Conservation (phyloP, 2,329 filamentous ascomycete genomes). For the Botrytis sinoallii region DNA sequence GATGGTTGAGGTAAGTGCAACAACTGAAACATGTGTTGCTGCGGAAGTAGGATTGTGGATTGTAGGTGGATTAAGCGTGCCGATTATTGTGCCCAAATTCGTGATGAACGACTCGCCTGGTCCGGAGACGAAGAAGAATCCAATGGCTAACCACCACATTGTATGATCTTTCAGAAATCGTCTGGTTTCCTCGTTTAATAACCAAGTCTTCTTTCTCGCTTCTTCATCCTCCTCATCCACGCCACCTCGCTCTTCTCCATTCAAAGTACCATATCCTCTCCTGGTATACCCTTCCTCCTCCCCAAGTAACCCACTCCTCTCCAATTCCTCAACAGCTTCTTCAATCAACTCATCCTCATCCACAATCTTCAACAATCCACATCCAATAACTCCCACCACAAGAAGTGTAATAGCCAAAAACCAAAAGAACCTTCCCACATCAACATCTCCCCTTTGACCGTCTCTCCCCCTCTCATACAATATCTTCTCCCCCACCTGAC, state of each 20-base stretch:
- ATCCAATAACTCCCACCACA: conserved; percentile 68
- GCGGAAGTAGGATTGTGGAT: conserved; percentile 54
- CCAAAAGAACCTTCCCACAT: conserved; percentile 83
- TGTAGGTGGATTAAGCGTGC: conserved; percentile 68
- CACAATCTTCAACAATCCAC: conserved; percentile 72
- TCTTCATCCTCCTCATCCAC: conserved; percentile 48
- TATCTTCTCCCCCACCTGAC: conserved; percentile 77
- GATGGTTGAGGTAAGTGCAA: conserved; percentile 86
- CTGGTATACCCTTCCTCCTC: conserved; percentile 69
- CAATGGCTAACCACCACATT: conserved; percentile 91
- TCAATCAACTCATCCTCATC: conserved; percentile 87
- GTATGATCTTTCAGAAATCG: conserved; percentile 82
- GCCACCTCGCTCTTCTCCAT: conserved; percentile 30
- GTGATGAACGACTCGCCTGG: conserved; percentile 98
- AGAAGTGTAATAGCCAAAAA: conserved; percentile 75
- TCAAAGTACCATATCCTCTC: conserved; percentile 61
- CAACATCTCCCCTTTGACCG: conserved; percentile 60
- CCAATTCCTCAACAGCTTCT: conserved; percentile 84
- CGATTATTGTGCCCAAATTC: conserved; percentile 90
- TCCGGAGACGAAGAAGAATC: conserved; percentile 75
- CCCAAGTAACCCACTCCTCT: conserved; percentile 78
- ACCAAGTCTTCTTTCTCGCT: conserved; percentile 76
- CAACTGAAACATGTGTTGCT: conserved; percentile 87
- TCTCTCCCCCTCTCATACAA: conserved; percentile 67
- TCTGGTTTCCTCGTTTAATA: conserved; percentile 87